A percentile compares a stretch with the other conserved stretches of the same genome.
Evolutionary conservation across 2,329 filamentous ascomycete species (phyloP).

Genomic region (Fusarium penzigii): DNA sequence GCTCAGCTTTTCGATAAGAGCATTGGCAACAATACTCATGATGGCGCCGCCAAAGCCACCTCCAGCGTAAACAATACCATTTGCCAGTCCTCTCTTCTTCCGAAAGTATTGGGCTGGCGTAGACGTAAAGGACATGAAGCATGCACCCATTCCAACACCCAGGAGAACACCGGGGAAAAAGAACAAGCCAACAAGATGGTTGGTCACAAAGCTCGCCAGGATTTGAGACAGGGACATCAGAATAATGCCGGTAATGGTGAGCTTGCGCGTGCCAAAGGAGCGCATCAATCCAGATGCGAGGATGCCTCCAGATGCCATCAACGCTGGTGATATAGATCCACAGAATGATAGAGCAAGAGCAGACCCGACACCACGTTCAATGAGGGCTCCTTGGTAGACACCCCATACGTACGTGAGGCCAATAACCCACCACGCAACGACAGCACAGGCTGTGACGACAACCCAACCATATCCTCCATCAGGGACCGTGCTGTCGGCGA

Average conservation of each 20-base stretch:
- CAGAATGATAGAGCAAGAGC: constrained; percentile 60
- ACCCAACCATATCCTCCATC: constrained; percentile 34
- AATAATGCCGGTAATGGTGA: not conserved
- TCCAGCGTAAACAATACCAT: constrained; percentile 54
- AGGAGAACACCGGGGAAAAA: constrained; percentile 26
- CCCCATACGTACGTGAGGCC: constrained; percentile 62
- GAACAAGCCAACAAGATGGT: constrained; percentile 31
- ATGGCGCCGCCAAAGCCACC: constrained; percentile 58
- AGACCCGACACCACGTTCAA: constrained; percentile 45
- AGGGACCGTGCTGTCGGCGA: constrained; percentile 24
- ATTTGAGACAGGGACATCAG: constrained; percentile 14
- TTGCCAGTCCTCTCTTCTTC: constrained; percentile 54
- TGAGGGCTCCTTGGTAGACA: constrained; percentile 58
- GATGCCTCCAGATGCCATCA: constrained; percentile 13
- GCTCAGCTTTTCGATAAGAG: constrained; percentile 47
- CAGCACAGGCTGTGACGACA: constrained; percentile 25
- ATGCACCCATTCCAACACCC: constrained; percentile 33
- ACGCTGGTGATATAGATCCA: constrained; percentile 44
- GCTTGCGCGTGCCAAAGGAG: constrained; percentile 13
- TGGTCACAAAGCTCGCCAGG: constrained; percentile 16
- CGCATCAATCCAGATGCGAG: constrained; percentile 16
- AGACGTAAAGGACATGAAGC: constrained; percentile 23
- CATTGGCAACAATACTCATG: constrained; percentile 51
- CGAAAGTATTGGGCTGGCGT: constrained; percentile 53
- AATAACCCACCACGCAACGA: constrained; percentile 50